These are phyloP conservation scores for Cytospora schulzeri DNA, from an alignment of 2,329 filamentous ascomycete genomes.

Conservation along the genomic window DNA sequence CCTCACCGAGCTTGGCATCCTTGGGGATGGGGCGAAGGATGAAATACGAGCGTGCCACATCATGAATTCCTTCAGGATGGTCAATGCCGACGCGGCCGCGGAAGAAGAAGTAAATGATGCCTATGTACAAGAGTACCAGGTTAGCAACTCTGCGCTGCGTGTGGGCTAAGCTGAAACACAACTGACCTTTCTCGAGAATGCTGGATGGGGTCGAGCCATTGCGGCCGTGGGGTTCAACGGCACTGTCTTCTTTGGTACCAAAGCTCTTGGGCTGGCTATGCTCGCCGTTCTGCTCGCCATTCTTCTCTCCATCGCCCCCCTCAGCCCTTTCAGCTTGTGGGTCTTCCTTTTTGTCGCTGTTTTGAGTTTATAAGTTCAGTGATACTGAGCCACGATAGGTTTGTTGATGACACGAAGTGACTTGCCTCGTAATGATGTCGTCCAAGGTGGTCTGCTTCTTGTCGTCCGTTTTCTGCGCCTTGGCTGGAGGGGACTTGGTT, in stretches of 20 bases:
- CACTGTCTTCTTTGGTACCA: constrained; percentile 24
- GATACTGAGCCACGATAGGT: background rate
- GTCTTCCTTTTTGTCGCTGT: constrained; percentile 27
- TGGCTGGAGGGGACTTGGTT: constrained; percentile 2
- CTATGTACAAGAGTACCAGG: constrained; percentile 37
- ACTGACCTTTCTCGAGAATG: constrained; percentile 70
- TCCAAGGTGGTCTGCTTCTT: constrained; percentile 25
- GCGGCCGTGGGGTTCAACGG: constrained; percentile 39
- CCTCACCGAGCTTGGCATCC: constrained; percentile 66
- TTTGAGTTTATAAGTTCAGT: background rate
- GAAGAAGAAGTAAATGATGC: constrained; percentile 89
- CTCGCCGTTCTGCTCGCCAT: constrained; percentile 26
- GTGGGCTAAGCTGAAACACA: background rate
- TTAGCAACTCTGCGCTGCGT: background rate
- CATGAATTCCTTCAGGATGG: constrained; percentile 67
- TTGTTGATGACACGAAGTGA: background rate
- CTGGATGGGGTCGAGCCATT: constrained; percentile 44
- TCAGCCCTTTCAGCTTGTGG: constrained; percentile 27
- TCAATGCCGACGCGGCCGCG: constrained; percentile 75
- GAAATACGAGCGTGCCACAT: constrained; percentile 79
- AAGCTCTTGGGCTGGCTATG: constrained; percentile 24
- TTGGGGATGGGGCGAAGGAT: constrained; percentile 72
- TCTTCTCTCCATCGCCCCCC: constrained; percentile 31
- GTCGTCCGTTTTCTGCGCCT: constrained; percentile 21
- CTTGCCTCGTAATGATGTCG: constrained; percentile 12